phyloP scores from a whole-genome alignment of 2,329 filamentous ascomycete species.

The Dactylellina drechsleri region DNA sequence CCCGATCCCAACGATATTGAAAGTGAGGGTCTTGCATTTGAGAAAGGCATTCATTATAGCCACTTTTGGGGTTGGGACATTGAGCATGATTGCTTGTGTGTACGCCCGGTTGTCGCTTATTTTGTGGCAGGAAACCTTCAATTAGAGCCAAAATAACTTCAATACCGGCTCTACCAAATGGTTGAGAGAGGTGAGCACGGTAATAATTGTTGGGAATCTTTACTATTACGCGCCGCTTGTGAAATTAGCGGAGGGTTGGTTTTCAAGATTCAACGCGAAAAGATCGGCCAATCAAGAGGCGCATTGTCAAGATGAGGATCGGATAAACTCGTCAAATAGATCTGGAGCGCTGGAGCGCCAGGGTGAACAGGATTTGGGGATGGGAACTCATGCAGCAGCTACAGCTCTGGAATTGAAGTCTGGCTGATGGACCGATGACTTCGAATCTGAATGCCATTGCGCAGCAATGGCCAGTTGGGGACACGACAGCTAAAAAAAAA shows the following conservation, averaged over 20 bases:
- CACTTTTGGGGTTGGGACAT: constrained; percentile 31
- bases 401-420: constrained; percentile 14
- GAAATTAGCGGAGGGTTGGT: background rate
- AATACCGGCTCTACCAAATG: constrained; percentile 23
- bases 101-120: constrained; percentile 20
- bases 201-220: constrained; percentile 35
- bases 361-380: constrained; percentile 10
- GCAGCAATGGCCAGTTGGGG: no score
- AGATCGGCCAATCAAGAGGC: constrained; percentile 20
- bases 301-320: constrained; percentile 15
- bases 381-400: constrained; percentile 7
- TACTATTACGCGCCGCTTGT: constrained; percentile 37
- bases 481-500: no score
- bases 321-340: constrained; percentile 2
- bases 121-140: constrained; percentile 22
- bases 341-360: background rate
- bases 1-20: constrained; percentile 29
- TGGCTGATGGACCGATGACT: no score
- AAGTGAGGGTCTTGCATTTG: constrained; percentile 14
- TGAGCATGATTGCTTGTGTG: constrained; percentile 35
- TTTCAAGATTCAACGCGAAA: constrained; percentile 25
- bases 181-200: constrained; percentile 41
- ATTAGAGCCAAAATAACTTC: constrained; percentile 1
- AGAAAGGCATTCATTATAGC: constrained; percentile 28
- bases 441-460: no score